phyloP scores from a whole-genome alignment of 805 yeast genomes.

The Candida chauliodis region DNA sequence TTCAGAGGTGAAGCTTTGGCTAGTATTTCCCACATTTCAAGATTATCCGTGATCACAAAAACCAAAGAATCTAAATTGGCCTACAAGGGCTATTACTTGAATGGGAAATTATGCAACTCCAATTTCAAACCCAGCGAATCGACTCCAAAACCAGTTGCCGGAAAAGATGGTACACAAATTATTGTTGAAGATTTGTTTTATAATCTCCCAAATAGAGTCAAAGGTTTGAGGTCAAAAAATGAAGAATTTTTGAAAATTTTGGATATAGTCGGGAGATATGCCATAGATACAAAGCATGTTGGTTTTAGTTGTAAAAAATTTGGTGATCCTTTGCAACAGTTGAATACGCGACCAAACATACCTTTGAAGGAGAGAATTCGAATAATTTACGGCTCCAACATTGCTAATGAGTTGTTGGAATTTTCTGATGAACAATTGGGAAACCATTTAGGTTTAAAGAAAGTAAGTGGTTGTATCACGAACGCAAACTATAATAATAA shows the following conservation, averaged over 20 bases:
- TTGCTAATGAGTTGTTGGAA: slow-evolving; percentile 61
- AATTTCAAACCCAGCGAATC: slow-evolving; percentile 32
- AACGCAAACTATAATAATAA: slow-evolving; percentile 69
- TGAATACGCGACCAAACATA: slow-evolving; percentile 53
- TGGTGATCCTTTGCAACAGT: slow-evolving; percentile 69
- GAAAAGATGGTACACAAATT: slow-evolving; percentile 81
- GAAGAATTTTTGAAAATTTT: slow-evolving; percentile 78
- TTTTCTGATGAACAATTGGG: slow-evolving; percentile 18
- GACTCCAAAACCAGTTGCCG: slow-evolving; percentile 73
- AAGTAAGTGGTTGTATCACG: slow-evolving; percentile 60
- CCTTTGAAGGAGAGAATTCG: slow-evolving; percentile 67
- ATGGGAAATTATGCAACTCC: slow-evolving; percentile 56
- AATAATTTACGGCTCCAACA: slow-evolving; percentile 61
- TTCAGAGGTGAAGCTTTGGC: slow-evolving; percentile 97
- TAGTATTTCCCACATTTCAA: slow-evolving; percentile 85
- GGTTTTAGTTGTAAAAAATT: slow-evolving; percentile 77
- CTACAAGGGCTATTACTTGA: slow-evolving; percentile 61
- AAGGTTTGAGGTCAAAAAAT: slow-evolving; percentile 58
- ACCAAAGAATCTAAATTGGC: slow-evolving; percentile 61
- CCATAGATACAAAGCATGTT: slow-evolving; percentile 65
- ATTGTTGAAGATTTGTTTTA: slow-evolving; percentile 85
- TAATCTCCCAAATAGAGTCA: slow-evolving; percentile 75
- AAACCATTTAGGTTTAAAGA: slow-evolving; percentile 45
- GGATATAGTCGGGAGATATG: slow-evolving; percentile 80
- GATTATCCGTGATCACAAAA: slow-evolving; percentile 77